These are phyloP conservation scores for Yamadazyma epiphylla DNA, from an alignment of 1,139 yeast genomes.

Conservation along the genomic window DNA sequence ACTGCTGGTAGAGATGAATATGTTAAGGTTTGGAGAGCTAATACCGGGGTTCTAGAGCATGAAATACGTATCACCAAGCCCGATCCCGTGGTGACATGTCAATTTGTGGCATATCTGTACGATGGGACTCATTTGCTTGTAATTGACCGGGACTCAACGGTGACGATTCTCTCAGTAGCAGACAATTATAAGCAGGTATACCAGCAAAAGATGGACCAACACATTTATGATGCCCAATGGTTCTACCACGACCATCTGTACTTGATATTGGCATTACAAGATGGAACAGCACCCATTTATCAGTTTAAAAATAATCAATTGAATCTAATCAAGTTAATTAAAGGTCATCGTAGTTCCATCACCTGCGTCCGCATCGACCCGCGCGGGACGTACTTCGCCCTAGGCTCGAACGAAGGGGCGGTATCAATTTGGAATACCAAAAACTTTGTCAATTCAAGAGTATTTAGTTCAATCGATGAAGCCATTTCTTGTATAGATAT, in stretches of 20 bases:
- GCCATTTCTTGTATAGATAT: slow-evolving; percentile 42
- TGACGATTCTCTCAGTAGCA: slow-evolving; percentile 23
- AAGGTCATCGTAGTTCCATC: slow-evolving; percentile 52
- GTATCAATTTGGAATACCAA: slow-evolving; percentile 57
- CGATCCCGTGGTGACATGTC: slow-evolving; percentile 14
- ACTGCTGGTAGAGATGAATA: slow-evolving; percentile 56
- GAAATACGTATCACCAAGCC: slow-evolving; percentile 24
- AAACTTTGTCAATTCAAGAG: slow-evolving; percentile 41
- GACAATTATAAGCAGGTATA: slow-evolving; percentile 23
- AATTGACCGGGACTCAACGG: slow-evolving; percentile 36
- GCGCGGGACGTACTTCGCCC: slow-evolving; percentile 49
- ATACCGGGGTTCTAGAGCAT: slow-evolving; percentile 32
- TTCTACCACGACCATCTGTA: slow-evolving; percentile 27
- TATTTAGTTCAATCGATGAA: slow-evolving; percentile 48
- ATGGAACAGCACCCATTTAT: slow-evolving; percentile 30
- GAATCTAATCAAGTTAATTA: slow-evolving; percentile 19
- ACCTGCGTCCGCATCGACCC: slow-evolving; percentile 56
- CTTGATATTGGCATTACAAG: slow-evolving; percentile 37
- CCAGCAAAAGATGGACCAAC: slow-evolving; percentile 19
- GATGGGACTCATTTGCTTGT: slow-evolving; percentile 54
- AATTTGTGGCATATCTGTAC: slow-evolving; percentile 42
- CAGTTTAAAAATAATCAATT: slow-evolving; percentile 11
- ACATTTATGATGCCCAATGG: slow-evolving; percentile 38
- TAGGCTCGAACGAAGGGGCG: slow-evolving; percentile 70
- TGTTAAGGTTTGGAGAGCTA: slow-evolving; percentile 56